These are phyloP conservation scores for Rubroboletus pulcherrimus DNA, from an alignment of 768 basidiomycete genomes.

Conservation along the genomic window DNA sequence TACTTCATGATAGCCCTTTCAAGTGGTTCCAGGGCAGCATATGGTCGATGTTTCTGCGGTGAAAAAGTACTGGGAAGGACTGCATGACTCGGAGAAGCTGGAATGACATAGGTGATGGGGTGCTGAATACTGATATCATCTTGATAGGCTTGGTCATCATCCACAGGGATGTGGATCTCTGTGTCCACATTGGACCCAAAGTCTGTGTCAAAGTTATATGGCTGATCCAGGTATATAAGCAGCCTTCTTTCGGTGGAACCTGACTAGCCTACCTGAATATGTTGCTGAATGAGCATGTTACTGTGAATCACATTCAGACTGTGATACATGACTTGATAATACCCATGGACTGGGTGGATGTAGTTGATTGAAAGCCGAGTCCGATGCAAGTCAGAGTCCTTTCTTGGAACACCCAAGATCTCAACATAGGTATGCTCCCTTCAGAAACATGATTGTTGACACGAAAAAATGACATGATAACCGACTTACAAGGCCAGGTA, in stretches of 20 bases:
- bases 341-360: slow-evolving; percentile 15
- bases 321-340: slow-evolving; percentile 28
- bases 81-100: neutral
- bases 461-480: neutral
- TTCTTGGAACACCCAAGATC: slow-evolving; percentile 1
- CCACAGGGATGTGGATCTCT: neutral
- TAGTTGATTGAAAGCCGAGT: slow-evolving; percentile 9
- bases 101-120: neutral
- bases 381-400: neutral
- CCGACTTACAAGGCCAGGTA: slow-evolving; percentile 10
- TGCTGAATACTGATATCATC: neutral
- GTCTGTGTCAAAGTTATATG: neutral
- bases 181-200: neutral
- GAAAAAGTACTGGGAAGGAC: slow-evolving; percentile 17
- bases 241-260: neutral
- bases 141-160: neutral
- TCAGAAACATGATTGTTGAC: neutral
- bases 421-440: slow-evolving; percentile 24
- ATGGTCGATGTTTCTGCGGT: slow-evolving; percentile 20
- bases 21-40: slow-evolving; percentile 16
- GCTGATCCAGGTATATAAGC: slow-evolving; percentile 3
- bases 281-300: slow-evolving; percentile 6
- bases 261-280: slow-evolving; percentile 7
- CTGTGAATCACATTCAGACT: slow-evolving; percentile 20
- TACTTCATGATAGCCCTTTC: slow-evolving; percentile 19